Conservation (phyloP, 805 yeast genomes). For the Candida lessepsii region DNA sequence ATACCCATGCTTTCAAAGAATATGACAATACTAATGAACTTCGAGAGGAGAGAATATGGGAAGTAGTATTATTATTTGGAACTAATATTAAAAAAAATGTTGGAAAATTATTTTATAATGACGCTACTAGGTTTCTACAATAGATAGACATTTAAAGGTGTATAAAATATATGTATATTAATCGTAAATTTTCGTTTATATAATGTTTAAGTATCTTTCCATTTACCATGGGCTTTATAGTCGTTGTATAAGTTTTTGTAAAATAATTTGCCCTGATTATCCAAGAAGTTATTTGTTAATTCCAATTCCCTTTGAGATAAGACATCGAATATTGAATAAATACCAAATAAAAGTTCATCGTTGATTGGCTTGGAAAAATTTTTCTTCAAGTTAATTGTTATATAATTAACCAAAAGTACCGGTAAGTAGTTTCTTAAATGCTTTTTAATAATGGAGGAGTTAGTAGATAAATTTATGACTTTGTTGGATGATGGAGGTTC, state of each 20-base stretch:
- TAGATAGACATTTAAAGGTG: background rate
- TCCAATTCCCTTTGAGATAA: conserved; percentile 66
- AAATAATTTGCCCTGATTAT: conserved; percentile 64
- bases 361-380: conserved; percentile 49
- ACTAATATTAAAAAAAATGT: conserved; percentile 21
- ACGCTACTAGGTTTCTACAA: conserved; percentile 26
- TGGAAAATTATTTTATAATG: conserved; percentile 32
- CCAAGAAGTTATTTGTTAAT: conserved; percentile 62
- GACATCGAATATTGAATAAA: conserved; percentile 66
- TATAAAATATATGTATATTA: conserved; percentile 5
- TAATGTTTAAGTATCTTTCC: conserved; percentile 51
- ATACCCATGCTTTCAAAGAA: conserved; percentile 18
- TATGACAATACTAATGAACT: conserved; percentile 11
- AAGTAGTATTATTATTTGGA: conserved; percentile 22
- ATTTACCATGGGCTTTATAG: conserved; percentile 75
- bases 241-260: conserved; percentile 67
- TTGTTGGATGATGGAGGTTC: conserved; percentile 51
- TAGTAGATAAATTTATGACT: conserved; percentile 27
- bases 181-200: background rate
- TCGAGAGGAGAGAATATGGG: conserved; percentile 38
- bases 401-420: conserved; percentile 55
- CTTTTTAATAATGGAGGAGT: conserved; percentile 55
- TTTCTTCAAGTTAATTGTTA: conserved; percentile 49
- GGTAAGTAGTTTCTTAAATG: conserved; percentile 65
- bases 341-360: conserved; percentile 51